phyloP scores from a whole-genome alignment of 2,329 filamentous ascomycete species.

The Sphaerulina musiva region DNA sequence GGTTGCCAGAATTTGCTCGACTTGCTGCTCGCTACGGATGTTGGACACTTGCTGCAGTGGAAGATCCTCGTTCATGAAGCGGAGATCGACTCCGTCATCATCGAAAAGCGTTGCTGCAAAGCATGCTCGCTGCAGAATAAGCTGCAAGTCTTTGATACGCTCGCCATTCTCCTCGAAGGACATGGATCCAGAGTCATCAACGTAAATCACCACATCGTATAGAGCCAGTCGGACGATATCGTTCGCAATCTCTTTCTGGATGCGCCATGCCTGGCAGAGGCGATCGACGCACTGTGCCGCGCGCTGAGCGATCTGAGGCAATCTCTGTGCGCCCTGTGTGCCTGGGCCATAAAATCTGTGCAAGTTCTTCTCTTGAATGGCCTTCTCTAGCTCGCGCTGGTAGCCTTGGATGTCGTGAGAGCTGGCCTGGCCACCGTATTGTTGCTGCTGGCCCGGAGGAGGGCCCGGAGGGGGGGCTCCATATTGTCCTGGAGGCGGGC shows the following conservation, averaged over 20 bases:
- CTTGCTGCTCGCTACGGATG: conserved; percentile 52
- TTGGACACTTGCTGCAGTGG: conserved; percentile 46
- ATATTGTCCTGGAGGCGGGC: conserved; percentile 3
- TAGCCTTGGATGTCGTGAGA: conserved; percentile 49
- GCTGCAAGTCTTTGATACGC: conserved; percentile 59
- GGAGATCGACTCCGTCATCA: conserved; percentile 59
- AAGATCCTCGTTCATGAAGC: conserved; percentile 61
- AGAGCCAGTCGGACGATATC: conserved; percentile 58
- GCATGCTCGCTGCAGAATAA: conserved; percentile 58
- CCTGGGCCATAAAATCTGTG: conserved; percentile 54
- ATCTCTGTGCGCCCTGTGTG: conserved; percentile 41
- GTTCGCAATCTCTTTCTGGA: conserved; percentile 54
- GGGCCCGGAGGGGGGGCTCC: conserved; percentile 23
- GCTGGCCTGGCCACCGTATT: conserved; percentile 35
- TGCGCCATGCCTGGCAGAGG: conserved; percentile 50
- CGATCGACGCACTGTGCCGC: conserved; percentile 48
- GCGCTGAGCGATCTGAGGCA: conserved; percentile 44
- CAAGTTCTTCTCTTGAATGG: conserved; percentile 55
- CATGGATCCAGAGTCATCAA: conserved; percentile 65
- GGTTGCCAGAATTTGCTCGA: conserved; percentile 51
- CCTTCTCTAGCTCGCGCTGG: conserved; percentile 50
- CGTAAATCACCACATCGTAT: conserved; percentile 58
- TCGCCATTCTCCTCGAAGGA: conserved; percentile 61
- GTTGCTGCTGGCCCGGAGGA: conserved; percentile 28
- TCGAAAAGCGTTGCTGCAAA: conserved; percentile 64